Conservation (phyloP, 2,329 filamentous ascomycete genomes). For the Periconia digitata region DNA sequence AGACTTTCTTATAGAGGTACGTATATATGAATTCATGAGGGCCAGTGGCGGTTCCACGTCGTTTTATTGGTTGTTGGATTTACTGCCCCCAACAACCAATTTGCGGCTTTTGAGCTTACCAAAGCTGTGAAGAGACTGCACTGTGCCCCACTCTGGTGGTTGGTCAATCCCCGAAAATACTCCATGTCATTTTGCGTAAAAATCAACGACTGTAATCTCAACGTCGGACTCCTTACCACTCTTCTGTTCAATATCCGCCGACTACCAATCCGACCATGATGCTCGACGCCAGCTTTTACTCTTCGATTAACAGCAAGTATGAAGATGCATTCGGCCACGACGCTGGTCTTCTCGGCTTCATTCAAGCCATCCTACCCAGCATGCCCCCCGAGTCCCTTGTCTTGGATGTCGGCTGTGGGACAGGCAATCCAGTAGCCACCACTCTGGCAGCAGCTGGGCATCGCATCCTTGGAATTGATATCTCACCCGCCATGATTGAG, state of each 20-base stretch:
- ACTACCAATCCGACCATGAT: background rate
- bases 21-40: too few relatives aligned
- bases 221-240: too few relatives aligned
- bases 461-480: slow-evolving; percentile 6
- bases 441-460: slow-evolving; percentile 4
- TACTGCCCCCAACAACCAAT: too few relatives aligned
- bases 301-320: slow-evolving; percentile 3
- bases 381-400: slow-evolving; percentile 1
- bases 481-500: slow-evolving; percentile 7
- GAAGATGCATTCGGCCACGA: slow-evolving; percentile 9
- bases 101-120: too few relatives aligned
- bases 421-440: slow-evolving; percentile 5
- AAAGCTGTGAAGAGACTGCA: too few relatives aligned
- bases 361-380: background rate
- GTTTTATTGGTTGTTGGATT: too few relatives aligned
- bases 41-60: too few relatives aligned
- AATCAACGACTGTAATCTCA: too few relatives aligned
- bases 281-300: slow-evolving; percentile 3
- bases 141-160: too few relatives aligned
- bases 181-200: too few relatives aligned
- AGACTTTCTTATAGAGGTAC: too few relatives aligned
- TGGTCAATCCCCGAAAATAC: too few relatives aligned
- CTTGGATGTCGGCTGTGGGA: slow-evolving; percentile 7
- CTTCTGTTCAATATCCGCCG: background rate
- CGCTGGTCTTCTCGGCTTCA: slow-evolving; percentile 6